phyloP scores from a whole-genome alignment of 2,329 filamentous ascomycete genomes.

The Tolypocladium pustulatum region DNA sequence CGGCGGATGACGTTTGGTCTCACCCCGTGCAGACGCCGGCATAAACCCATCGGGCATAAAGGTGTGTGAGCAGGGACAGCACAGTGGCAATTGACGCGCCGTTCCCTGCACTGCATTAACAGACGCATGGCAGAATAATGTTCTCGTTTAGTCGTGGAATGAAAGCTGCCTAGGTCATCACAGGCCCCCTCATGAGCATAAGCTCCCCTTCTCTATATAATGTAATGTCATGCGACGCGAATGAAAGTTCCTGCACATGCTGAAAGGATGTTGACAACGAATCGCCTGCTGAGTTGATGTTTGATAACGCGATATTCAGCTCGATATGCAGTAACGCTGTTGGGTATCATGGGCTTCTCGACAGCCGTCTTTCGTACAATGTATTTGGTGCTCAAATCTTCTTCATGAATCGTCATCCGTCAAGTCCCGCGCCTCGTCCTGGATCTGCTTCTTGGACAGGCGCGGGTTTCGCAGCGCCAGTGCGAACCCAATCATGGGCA shows the following conservation, averaged over 20 bases:
- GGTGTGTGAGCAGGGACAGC: neutral
- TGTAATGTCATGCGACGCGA: neutral
- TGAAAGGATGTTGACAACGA: neutral
- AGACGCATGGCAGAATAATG: neutral
- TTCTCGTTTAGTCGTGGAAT: neutral
- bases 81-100: neutral
- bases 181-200: neutral
- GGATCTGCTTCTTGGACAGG: conserved; percentile 25
- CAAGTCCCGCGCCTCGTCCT: conserved; percentile 7
- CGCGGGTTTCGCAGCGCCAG: conserved; percentile 30
- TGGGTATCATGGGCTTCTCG: neutral
- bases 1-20: neutral
- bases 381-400: neutral
- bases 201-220: neutral
- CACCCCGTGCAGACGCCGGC: neutral
- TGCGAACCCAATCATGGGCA: conserved; percentile 36
- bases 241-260: neutral
- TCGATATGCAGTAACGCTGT: neutral
- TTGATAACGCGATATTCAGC: neutral
- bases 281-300: neutral
- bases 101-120: neutral
- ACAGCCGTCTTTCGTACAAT: neutral
- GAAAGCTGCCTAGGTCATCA: neutral
- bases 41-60: neutral
- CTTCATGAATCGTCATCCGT: neutral